phyloP scores from a whole-genome alignment of 805 yeast species.

The Schizosaccharomyces pombe region DNA sequence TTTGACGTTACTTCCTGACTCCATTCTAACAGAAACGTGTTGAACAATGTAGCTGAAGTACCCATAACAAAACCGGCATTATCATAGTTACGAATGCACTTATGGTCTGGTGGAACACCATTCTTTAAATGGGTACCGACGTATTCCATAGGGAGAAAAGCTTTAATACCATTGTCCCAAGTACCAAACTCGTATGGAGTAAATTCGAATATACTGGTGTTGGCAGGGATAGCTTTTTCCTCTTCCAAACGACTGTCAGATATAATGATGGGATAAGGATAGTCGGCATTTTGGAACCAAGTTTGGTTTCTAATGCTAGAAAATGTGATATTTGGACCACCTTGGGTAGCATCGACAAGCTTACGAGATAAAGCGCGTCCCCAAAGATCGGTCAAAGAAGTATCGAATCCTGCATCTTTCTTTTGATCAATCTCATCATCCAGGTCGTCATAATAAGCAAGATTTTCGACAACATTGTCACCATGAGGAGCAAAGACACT shows the following conservation, averaged over 20 bases:
- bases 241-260: conserved; percentile 24
- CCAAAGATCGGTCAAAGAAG: conserved; percentile 60
- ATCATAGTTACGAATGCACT: conserved; percentile 45
- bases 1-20: too few relatives aligned
- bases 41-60: conserved; percentile 27
- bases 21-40: conserved; percentile 8
- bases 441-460: conserved; percentile 20
- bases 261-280: conserved; percentile 51
- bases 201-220: conserved; percentile 36
- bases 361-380: conserved; percentile 53
- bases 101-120: conserved; percentile 28
- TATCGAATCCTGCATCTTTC: conserved; percentile 38
- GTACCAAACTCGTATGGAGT: conserved; percentile 58
- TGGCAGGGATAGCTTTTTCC: conserved; percentile 28
- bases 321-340: conserved; percentile 41
- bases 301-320: conserved; percentile 35
- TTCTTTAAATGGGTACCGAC: conserved; percentile 40
- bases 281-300: conserved; percentile 33
- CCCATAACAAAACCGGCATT: conserved; percentile 53
- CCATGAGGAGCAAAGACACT: conserved; percentile 17
- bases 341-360: conserved; percentile 36
- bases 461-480: conserved; percentile 24
- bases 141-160: conserved; percentile 45
- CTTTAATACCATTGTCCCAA: conserved; percentile 55
- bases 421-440: conserved; percentile 27